Percentiles rank a stretch among this genome's conserved stretches.
Evolutionary conservation across 75 land plant species (phyloP).

Genomic region (Picea glauca): DNA sequence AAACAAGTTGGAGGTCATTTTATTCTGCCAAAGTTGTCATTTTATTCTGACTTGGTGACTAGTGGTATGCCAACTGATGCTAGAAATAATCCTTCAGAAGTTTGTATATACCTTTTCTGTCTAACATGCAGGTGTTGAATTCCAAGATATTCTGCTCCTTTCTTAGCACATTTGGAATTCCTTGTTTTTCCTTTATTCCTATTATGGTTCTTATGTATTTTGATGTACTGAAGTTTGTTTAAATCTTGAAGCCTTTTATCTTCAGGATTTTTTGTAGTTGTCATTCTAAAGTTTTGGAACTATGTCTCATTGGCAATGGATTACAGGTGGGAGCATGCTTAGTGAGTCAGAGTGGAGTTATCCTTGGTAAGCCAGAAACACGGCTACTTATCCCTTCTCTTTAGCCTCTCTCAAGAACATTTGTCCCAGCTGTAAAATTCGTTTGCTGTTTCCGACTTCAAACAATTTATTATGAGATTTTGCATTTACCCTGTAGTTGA

Average conservation of each 20-base stretch:
- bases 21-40: background rate
- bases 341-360: slow-evolving; percentile 82
- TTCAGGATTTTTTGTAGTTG: background rate
- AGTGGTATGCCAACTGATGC: background rate
- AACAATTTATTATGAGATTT: background rate
- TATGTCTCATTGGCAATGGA: background rate
- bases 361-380: slow-evolving; percentile 61
- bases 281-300: background rate
- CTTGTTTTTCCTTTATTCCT: background rate
- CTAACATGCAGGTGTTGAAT: background rate
- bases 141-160: background rate
- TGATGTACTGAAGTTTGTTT: background rate
- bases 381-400: background rate
- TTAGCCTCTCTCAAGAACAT: background rate
- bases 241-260: background rate
- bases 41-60: background rate
- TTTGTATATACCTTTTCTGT: background rate
- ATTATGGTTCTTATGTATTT: background rate
- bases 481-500: background rate
- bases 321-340: slow-evolving; percentile 95
- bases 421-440: background rate
- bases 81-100: background rate
- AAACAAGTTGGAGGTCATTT: background rate
- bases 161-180: background rate
- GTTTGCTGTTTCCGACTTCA: background rate